Evolutionary conservation across 148 eudicot species (phyloP), one percentile per base, ranked within the genome.

Genomic region (Vaccinium vitisidaea): DNA sequence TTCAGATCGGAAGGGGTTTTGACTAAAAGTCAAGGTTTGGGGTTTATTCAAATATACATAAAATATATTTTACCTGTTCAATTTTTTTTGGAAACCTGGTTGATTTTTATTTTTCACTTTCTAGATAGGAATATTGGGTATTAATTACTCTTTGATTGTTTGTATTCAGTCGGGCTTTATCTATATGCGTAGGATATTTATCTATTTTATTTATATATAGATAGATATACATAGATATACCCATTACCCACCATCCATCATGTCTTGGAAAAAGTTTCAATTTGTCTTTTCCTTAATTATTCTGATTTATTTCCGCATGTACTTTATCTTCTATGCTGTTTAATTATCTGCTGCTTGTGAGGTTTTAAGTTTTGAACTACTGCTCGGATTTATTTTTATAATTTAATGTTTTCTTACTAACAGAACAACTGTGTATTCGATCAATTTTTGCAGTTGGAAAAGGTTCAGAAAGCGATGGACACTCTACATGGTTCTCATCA

Each of bases 391-490:
- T 76, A 8, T 19, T 70, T 25, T 75, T 83, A 55, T 55, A 55
- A 55, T 55, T 14, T 43, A 32, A 8, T 83, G 49, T 75, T 73
- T 80, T 23, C 48, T 25, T 83, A 39, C 52, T 25, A 79, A 39
- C 77, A 39, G 75, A 39, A 83, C 19, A 1, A 73, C 39, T 59
- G 86, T 54, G 49, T 36, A 50, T 36, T 84, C 85, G 75, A 19
- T 84, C 73, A 54, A 80, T 90, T 84, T 88, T 89, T 80, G 91
- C 95, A 93, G 98, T 92, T 83, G 19, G 90, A 87, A 89, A 93
- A 90, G 91, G 87, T 86, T 79, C 74, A 83, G 95, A 93, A 92
- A 94, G 93, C 87, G 94, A 93, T 90, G 83, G 94, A 90, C 88
- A 82, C 90, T 80, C 77, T 76, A 84, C 88, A 91, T 88, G 98